Conservation (phyloP, 805 yeast genomes). For the Candida methanosorbosa region DNA sequence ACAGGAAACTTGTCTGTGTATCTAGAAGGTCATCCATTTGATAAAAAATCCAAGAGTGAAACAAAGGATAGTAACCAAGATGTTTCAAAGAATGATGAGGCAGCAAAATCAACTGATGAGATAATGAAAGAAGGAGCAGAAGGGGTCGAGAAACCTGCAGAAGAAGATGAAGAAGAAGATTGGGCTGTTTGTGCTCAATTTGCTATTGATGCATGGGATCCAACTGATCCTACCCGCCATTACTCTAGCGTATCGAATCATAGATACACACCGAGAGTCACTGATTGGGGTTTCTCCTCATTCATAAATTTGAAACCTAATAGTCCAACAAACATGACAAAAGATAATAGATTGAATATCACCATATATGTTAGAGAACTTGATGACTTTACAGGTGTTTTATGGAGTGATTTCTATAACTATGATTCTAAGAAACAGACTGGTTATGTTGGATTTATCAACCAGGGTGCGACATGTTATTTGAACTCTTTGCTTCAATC, state of each 20-base stretch:
- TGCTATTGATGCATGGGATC: slow-evolving; percentile 77
- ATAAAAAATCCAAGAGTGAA: slow-evolving; percentile 3
- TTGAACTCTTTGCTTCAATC: slow-evolving; percentile 88
- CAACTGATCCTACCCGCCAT: slow-evolving; percentile 55
- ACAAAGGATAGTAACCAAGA: not conserved
- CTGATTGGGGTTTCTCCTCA: slow-evolving; percentile 95
- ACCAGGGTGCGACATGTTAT: slow-evolving; percentile 98
- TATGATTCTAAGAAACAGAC: slow-evolving; percentile 83
- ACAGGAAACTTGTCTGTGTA: slow-evolving; percentile 63
- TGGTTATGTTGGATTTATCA: slow-evolving; percentile 86
- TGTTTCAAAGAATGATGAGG: not conserved
- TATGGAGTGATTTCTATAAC: slow-evolving; percentile 83
- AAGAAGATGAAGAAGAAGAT: slow-evolving; percentile 27
- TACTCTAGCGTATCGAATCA: slow-evolving; percentile 62
- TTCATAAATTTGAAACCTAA: slow-evolving; percentile 51
- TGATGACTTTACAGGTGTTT: slow-evolving; percentile 86
- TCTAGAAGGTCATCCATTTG: slow-evolving; percentile 59
- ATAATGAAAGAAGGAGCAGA: slow-evolving; percentile 26
- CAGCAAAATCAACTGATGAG: slow-evolving; percentile 9
- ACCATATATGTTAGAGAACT: slow-evolving; percentile 71
- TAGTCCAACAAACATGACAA: slow-evolving; percentile 17
- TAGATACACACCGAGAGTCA: slow-evolving; percentile 64
- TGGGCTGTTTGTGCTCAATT: slow-evolving; percentile 95
- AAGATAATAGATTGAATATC: slow-evolving; percentile 53
- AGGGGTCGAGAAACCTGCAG: slow-evolving; percentile 13